phyloP scores from a whole-genome alignment of 2,329 filamentous ascomycete species.

The Epichloe baconii region DNA sequence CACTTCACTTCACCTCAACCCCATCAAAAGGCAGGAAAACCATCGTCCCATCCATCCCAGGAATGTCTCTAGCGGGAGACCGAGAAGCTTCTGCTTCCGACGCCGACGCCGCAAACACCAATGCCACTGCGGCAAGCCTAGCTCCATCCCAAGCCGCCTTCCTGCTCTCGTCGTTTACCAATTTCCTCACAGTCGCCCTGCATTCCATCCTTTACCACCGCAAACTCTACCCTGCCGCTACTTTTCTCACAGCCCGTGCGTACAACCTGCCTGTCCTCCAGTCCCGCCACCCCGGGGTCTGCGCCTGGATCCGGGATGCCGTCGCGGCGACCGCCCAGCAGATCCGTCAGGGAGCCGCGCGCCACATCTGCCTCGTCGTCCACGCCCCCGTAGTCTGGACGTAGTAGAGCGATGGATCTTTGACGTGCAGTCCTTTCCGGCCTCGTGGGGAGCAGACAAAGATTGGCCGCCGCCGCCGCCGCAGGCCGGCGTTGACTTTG shows the following conservation, averaged over 20 bases:
- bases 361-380: constrained; percentile 35
- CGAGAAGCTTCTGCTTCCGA: background rate
- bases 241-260: constrained; percentile 67
- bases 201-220: constrained; percentile 82
- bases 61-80: background rate
- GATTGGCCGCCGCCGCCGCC: background rate
- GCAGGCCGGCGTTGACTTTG: background rate
- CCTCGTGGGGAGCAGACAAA: background rate
- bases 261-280: constrained; percentile 79
- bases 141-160: constrained; percentile 21
- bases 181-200: constrained; percentile 70
- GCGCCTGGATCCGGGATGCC: constrained; percentile 74
- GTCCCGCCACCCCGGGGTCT: constrained; percentile 74
- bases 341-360: constrained; percentile 43
- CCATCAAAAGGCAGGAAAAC: too few relatives aligned
- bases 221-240: constrained; percentile 59
- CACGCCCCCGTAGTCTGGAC: constrained; percentile 24
- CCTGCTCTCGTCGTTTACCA: constrained; percentile 57
- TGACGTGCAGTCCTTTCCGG: constrained; percentile 40
- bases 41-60: background rate
- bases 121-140: constrained; percentile 13
- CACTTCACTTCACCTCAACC: too few relatives aligned
- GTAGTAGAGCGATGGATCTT: constrained; percentile 52
- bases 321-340: constrained; percentile 58
- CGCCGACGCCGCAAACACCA: background rate